Evolutionary conservation across 306 rosid genomes (phyloP).

Genomic region (Castanopsis chinensis): DNA sequence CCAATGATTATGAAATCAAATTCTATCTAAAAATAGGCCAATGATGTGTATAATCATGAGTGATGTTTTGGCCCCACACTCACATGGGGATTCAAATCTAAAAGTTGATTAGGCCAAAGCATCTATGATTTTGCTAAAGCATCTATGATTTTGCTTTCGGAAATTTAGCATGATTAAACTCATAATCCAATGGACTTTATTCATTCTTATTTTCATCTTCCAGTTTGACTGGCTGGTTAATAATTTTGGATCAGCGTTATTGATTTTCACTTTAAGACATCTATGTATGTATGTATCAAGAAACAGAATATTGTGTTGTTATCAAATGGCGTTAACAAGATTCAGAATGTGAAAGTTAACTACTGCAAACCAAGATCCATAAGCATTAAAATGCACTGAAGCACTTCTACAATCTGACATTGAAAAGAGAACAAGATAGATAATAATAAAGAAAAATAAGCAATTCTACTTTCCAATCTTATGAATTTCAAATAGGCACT

Average conservation of each 20-base stretch:
- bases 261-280: neutral
- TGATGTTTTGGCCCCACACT: conserved; percentile 39
- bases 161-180: conserved; percentile 29
- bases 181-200: neutral
- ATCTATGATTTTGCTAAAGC: conserved; percentile 7
- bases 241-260: neutral
- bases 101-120: conserved; percentile 12
- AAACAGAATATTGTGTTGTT: neutral
- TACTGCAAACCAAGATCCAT: neutral
- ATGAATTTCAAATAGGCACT: conserved; percentile 62
- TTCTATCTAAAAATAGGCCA: conserved; percentile 9
- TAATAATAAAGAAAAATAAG: neutral
- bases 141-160: conserved; percentile 22
- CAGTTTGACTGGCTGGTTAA: neutral
- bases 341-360: neutral
- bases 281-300: neutral
- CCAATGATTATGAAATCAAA: conserved; percentile 39
- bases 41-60: conserved; percentile 38
- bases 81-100: conserved; percentile 37
- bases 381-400: neutral
- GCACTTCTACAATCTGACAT: conserved; percentile 9
- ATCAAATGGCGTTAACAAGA: neutral
- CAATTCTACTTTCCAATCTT: neutral
- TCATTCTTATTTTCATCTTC: conserved; percentile 4
- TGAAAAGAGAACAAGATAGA: neutral